Evolutionary conservation across 495 filamentous ascomycete genomes (phyloP), one percentile per base, ranked within the genome.

Genomic region (Oidiodendron maius): DNA sequence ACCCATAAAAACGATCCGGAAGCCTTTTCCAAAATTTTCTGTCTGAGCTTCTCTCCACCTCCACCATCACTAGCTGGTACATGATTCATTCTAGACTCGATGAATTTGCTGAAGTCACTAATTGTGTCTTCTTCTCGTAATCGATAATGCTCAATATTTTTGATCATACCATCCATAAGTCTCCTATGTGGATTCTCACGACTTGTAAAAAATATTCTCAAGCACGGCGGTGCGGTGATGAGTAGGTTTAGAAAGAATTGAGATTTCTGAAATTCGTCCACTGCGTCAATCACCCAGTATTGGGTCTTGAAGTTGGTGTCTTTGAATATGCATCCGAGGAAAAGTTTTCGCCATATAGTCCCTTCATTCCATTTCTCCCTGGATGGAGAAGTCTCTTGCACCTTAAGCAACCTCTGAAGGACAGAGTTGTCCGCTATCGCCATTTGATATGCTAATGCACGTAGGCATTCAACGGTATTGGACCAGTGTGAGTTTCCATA

Each of bases 241-340:
- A 62, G 57, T 8, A 49, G 15, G 10, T 46, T 26, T 21, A 57
- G 24, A 15, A 60, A 18, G 12, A 8, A 11, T 8, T 12, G 1
- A 12, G 18, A 32, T 25, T 55, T 41, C 11, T 20, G 40, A 40
- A 58, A 68, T 48, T 73, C 69, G 50, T 71, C 70, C 6, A 73
- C 38, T 2, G 55, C 70, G 54, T 73, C 70, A 41, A 73, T 63
- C 11, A 73, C 56, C 70, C 67, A 71, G 43, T 63, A 70, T 30
- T 66, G 64, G 10, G 32, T 26, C 25, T 47, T 12, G 12, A 57
- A 39, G 17, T 18, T 11, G 6, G 35, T 20, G 12, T 40, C 11
- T 28, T 58, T 12, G 30, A 64, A 66, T 23, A 71, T 53, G 3
- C 51, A 47, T n/a, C 40, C 43, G n/a, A 56, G 0, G 48, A 71